A percentile compares a stretch with the other conserved stretches of the same genome.
These are phyloP conservation scores for Fusarium mangiferae DNA, from an alignment of 2,329 filamentous ascomycete species.

Conservation along the genomic window DNA sequence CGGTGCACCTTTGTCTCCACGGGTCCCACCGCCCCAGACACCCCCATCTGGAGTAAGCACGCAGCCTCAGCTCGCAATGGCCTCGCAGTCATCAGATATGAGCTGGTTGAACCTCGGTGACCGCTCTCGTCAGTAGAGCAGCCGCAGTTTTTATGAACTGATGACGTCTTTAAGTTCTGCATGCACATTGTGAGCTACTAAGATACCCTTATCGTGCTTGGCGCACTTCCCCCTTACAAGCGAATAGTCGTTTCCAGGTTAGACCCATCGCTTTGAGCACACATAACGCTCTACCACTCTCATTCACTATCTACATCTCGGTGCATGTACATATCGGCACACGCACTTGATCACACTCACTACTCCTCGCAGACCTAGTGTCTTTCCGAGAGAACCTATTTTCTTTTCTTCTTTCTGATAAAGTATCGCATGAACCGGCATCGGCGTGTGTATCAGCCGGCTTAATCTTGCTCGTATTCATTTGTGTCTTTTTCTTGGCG, in stretches of 20 bases:
- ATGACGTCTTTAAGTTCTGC: conserved; percentile 30
- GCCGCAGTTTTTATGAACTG: conserved; percentile 29
- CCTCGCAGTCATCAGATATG: conserved; percentile 72
- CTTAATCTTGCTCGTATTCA: conserved; percentile 48
- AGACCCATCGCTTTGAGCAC: conserved; percentile 14
- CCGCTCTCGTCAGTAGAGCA: conserved; percentile 43
- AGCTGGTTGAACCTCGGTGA: conserved; percentile 81
- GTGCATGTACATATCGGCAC: conserved; percentile 29
- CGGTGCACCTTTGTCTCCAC: conserved; percentile 54
- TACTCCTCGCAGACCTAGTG: conserved; percentile 26
- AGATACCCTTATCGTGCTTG: conserved; percentile 36
- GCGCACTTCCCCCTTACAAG: conserved; percentile 16
- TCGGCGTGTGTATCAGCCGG: conserved; percentile 45
- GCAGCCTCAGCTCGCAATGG: conserved; percentile 62
- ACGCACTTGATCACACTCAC: conserved; percentile 31
- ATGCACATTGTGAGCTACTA: conserved; percentile 22
- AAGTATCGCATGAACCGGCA: conserved; percentile 43
- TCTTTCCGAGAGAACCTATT: conserved; percentile 16
- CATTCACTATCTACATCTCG: conserved; percentile 15
- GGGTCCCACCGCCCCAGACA: conserved; percentile 46
- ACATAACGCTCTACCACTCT: conserved; percentile 28
- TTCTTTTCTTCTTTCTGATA: conserved; percentile 37
- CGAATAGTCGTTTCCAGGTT: conserved; percentile 5
- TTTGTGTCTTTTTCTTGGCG: conserved; percentile 35
- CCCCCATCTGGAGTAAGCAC: conserved; percentile 54